Evolutionary conservation across 2,329 filamentous ascomycete genomes (phyloP).

Genomic region (Cercospora sp.): DNA sequence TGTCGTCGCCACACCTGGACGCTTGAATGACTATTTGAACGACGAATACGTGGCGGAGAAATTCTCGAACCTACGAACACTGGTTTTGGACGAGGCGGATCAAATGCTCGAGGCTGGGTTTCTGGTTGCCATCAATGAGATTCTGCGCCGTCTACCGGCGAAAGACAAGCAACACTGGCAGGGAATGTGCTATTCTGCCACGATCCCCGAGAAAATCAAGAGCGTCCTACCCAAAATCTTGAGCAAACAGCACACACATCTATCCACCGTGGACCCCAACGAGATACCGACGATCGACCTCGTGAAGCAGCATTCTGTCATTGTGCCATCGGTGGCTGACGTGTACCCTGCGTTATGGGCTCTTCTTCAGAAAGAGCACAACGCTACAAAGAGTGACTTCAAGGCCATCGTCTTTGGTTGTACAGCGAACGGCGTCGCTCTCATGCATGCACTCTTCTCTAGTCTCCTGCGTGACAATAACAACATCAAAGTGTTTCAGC

Average conservation of each 20-base stretch:
- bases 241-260: constrained; percentile 43
- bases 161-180: constrained; percentile 51
- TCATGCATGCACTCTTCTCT: constrained; percentile 43
- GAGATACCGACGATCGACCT: constrained; percentile 50
- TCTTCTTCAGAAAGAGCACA: constrained; percentile 48
- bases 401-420: constrained; percentile 51
- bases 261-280: constrained; percentile 48
- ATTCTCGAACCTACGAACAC: constrained; percentile 47
- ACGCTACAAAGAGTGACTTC: constrained; percentile 42
- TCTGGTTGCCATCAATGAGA: constrained; percentile 53
- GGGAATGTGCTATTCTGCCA: constrained; percentile 53
- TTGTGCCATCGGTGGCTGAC: constrained; percentile 41
- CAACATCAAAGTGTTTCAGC: constrained; percentile 42
- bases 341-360: constrained; percentile 49
- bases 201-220: constrained; percentile 47
- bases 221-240: constrained; percentile 49
- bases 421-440: constrained; percentile 48
- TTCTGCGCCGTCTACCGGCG: constrained; percentile 52
- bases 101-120: constrained; percentile 68
- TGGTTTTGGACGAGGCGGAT: constrained; percentile 72
- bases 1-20: constrained; percentile 82
- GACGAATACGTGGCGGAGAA: constrained; percentile 56
- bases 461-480: constrained; percentile 38
- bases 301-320: constrained; percentile 52
- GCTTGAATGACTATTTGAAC: constrained; percentile 78